A percentile compares a stretch with the other conserved stretches of the same genome.
Evolutionary conservation across 1,284 basidiomycete genomes (phyloP).

Genomic region (Fomitopsis schrenkii): DNA sequence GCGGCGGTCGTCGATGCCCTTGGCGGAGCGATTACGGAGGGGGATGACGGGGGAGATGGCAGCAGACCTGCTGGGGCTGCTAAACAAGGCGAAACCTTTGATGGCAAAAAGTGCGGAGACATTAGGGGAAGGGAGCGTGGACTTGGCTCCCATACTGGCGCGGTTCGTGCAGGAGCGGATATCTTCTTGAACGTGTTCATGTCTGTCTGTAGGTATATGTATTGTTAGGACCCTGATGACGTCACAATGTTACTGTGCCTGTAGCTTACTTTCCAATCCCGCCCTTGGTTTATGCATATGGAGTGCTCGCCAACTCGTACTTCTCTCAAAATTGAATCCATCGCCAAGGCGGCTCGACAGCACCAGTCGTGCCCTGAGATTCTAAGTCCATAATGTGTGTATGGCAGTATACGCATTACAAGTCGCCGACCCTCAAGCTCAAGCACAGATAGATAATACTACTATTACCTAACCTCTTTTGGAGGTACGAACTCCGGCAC

Average conservation of each 20-base stretch:
- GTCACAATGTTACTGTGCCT: conserved; percentile 1
- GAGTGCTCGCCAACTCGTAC: not conserved
- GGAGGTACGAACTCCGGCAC: conserved; percentile 81
- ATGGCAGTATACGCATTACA: too few relatives aligned
- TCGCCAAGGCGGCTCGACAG: too few relatives aligned
- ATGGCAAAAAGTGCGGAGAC: conserved; percentile 51
- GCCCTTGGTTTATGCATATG: not conserved
- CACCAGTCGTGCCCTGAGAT: too few relatives aligned
- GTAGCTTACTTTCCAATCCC: not conserved
- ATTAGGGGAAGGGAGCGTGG: conserved; percentile 37
- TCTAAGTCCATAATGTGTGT: too few relatives aligned
- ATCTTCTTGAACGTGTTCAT: conserved; percentile 13
- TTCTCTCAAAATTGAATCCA: too few relatives aligned
- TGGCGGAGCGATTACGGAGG: conserved; percentile 62
- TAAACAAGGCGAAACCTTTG: conserved; percentile 61
- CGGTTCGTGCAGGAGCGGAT: conserved; percentile 66
- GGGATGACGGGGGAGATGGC: conserved; percentile 79
- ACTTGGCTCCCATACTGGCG: conserved; percentile 55
- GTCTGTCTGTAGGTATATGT: not conserved
- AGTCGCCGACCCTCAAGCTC: too few relatives aligned
- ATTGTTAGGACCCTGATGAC: not conserved
- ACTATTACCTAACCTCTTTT: conserved; percentile 52
- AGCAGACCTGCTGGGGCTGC: conserved; percentile 61
- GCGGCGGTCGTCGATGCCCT: conserved; percentile 44
- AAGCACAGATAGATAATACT: not conserved